phyloP scores from a whole-genome alignment of 345 rosid genomes.

The Clausena lansium region DNA sequence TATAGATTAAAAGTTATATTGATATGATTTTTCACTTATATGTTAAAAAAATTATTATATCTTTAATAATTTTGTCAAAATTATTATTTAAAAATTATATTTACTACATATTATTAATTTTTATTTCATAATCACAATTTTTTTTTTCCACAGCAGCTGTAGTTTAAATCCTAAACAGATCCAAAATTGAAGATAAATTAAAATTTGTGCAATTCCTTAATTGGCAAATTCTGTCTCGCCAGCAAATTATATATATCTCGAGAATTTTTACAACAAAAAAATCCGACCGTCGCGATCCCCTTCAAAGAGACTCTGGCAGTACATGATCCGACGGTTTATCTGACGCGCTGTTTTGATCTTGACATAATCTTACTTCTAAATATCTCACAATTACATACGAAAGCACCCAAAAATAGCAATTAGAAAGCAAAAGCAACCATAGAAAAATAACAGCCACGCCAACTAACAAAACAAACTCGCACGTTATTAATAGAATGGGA shows the following conservation, averaged over 20 bases:
- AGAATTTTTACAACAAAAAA: background rate
- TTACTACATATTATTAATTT: too few species aligned
- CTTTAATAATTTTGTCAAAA: too few species aligned
- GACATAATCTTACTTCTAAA: background rate
- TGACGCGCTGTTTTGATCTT: background rate
- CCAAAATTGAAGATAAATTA: too few species aligned
- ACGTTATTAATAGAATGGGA: slow-evolving; percentile 16
- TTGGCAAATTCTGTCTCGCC: background rate
- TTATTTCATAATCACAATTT: too few species aligned
- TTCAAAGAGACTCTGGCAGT: background rate
- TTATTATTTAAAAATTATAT: too few species aligned
- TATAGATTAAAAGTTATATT: too few species aligned
- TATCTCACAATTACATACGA: background rate
- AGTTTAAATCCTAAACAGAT: too few species aligned
- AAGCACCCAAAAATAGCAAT: background rate
- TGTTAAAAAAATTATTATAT: too few species aligned
- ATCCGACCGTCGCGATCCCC: background rate
- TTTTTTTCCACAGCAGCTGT: too few species aligned
- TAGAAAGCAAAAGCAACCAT: slow-evolving; percentile 8
- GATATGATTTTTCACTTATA: too few species aligned
- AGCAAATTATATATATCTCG: background rate
- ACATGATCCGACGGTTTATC: background rate
- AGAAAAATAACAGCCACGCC: slow-evolving; percentile 9
- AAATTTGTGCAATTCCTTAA: too few species aligned
- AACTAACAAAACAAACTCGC: slow-evolving; percentile 19